Evolutionary conservation across 2,329 filamentous ascomycete species (phyloP).

Genomic region (Cryphonectria japonica): DNA sequence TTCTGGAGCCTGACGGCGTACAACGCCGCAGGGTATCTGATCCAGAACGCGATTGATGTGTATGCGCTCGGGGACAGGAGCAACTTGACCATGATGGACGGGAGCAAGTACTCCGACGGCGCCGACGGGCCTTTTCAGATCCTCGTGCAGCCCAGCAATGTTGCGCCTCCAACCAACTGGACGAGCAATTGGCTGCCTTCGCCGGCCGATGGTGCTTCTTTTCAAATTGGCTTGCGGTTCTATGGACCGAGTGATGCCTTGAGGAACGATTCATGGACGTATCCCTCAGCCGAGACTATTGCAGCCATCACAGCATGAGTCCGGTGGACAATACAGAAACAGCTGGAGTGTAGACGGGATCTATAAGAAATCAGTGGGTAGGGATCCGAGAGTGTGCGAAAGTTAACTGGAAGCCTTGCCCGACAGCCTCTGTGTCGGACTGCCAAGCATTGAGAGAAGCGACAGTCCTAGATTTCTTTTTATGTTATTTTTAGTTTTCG

Average conservation of each 20-base stretch:
- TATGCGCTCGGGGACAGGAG: constrained; percentile 36
- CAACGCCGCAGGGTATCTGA: constrained; percentile 32
- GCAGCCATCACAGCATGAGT: neutral
- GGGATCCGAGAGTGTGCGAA: neutral
- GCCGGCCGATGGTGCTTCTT: constrained; percentile 12
- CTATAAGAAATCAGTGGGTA: neutral
- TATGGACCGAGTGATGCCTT: constrained; percentile 4
- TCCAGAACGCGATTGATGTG: constrained; percentile 33
- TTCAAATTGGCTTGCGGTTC: constrained; percentile 20
- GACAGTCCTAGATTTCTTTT: neutral
- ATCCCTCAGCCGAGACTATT: neutral
- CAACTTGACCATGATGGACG: constrained; percentile 36
- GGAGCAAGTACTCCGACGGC: constrained; percentile 29
- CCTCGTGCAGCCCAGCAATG: constrained; percentile 35
- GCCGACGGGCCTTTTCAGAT: constrained; percentile 33
- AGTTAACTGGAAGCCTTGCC: too few species aligned
- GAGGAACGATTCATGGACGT: constrained; percentile 1
- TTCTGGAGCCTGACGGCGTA: constrained; percentile 39
- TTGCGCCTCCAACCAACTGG: constrained; percentile 36
- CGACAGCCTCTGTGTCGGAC: neutral
- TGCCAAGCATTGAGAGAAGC: neutral
- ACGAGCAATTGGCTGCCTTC: constrained; percentile 30
- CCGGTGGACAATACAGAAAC: neutral
- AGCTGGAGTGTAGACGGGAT: neutral
- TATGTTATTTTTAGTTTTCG: too few species aligned